Base-by-base conservation (phyloP, 345 rosid species). In the Ceriops zippeliana region DNA sequence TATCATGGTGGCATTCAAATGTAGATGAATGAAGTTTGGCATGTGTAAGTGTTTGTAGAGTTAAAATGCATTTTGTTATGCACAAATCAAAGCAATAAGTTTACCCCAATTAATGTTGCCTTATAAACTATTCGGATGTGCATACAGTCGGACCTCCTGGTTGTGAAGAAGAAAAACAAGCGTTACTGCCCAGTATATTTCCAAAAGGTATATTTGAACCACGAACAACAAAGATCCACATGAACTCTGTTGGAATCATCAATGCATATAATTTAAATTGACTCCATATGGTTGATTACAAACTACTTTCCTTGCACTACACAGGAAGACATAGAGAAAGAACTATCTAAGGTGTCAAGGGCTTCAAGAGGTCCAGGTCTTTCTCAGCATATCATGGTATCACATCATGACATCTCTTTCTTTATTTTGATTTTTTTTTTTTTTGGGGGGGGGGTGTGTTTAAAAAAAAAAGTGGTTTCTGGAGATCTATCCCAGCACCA, bases 171-270 rank as follows among this genome's bases (percentile, higher is more conserved):
- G 78, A 91, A 73, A 78, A 87, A 82, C 78, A 88, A 77, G 79
- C 90, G 98, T 26, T 93, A 83, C 78, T 89, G 89, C 84, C 98
- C 97, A 16, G 72, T 93, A 75, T 93, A 89, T 83, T 93, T 93
- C 84, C 89, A 88, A 72, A 93, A 93, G 97, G 98, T 93, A 70
- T 56, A 78, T 72, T 71, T 13, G 49, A 42, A 42, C 19, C 0
- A 3, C 74, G 69, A 67, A 26, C 62, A 21, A 1, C 31, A 32
- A 10, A 74, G 21, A 21, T 70, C 71, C 47, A 61, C 34, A 28
- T 28, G 52, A 61, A 62, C 59, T 21, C 60, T 20, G 22, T 63
- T 73, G 10, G 8, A 65, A 27, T 42, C 74, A 58, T 46, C 51
- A 52, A 20, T 28, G 9, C 47, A 19, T 35, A 62, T 32, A 10